These are phyloP conservation scores for Diaporthe sp. DNA, from an alignment of 2,329 filamentous ascomycete species.

Conservation along the genomic window DNA sequence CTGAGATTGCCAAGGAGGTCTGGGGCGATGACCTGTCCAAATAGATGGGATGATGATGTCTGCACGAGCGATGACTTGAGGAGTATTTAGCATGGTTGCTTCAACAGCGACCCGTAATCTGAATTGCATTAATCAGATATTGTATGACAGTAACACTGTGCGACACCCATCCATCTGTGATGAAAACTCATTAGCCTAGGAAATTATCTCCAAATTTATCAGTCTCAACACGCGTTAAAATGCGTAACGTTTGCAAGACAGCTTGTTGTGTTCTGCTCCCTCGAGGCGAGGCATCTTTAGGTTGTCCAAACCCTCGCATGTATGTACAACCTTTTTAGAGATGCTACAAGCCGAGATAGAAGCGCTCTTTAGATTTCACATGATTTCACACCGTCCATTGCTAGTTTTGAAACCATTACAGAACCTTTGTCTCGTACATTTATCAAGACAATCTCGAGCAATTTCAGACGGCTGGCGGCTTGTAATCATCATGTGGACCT, in stretches of 20 bases:
- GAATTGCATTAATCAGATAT: not conserved
- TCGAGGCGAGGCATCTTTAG: not conserved
- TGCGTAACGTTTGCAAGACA: not conserved
- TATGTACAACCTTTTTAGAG: not conserved
- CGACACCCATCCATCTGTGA: not conserved
- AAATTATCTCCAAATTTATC: not conserved
- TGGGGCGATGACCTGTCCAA: slow-evolving; percentile 60
- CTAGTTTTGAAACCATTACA: not conserved
- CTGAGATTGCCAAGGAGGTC: slow-evolving; percentile 66
- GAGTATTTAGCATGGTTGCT: slow-evolving; percentile 21
- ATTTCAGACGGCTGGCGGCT: not conserved
- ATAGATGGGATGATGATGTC: slow-evolving; percentile 21
- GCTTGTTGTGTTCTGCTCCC: not conserved
- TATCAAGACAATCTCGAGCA: not conserved
- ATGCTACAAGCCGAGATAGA: not conserved
- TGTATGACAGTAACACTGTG: not conserved
- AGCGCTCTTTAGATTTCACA: not conserved
- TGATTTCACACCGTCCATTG: not conserved
- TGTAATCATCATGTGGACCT: not conserved
- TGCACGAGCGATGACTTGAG: not conserved
- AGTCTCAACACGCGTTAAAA: not conserved
- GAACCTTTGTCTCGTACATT: not conserved
- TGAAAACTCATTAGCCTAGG: not conserved
- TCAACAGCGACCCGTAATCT: slow-evolving; percentile 27
- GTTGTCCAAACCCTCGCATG: not conserved